Conservation (phyloP, 257 asterid genomes). For the Parsonsia alboflavescens region DNA sequence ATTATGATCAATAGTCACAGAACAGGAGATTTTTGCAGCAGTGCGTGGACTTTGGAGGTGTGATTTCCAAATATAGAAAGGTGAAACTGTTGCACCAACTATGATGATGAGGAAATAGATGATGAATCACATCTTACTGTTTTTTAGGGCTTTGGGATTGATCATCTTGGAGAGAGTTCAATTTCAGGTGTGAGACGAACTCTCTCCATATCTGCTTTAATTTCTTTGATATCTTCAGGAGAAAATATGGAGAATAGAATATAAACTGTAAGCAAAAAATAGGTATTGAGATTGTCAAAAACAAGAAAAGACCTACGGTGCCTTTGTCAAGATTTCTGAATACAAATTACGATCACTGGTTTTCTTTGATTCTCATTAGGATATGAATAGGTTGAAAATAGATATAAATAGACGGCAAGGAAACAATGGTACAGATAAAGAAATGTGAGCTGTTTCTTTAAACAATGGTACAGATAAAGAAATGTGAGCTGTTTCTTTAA, state of each 20-base stretch:
- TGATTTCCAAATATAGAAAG: constrained; percentile 4
- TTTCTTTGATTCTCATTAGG: not conserved
- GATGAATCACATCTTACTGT: constrained; percentile 15
- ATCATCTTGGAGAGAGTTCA: constrained; percentile 4
- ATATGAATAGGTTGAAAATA: not conserved
- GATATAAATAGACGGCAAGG: not conserved
- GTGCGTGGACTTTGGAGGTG: constrained; percentile 8
- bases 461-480: not conserved
- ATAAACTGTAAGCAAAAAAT: not conserved
- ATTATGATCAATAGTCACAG: not conserved
- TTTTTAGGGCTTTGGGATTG: constrained; percentile 16
- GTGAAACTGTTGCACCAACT: constrained; percentile 6
- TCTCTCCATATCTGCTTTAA: not conserved
- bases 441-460: not conserved
- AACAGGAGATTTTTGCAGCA: constrained; percentile 25
- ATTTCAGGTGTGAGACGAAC: not conserved
- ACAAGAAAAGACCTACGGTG: not conserved
- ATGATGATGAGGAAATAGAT: constrained; percentile 13
- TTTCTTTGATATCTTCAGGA: not conserved
- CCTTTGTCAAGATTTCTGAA: not conserved
- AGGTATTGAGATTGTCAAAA: not conserved
- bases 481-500: not conserved
- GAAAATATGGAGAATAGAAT: too few relatives aligned
- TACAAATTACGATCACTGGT: not conserved
- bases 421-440: not conserved